Percentiles rank a stretch among this genome's conserved stretches.
These are phyloP conservation scores for Sphagnum fallax DNA, from an alignment of 228 moss, liverwort and hornwort genomes.

Conservation along the genomic window DNA sequence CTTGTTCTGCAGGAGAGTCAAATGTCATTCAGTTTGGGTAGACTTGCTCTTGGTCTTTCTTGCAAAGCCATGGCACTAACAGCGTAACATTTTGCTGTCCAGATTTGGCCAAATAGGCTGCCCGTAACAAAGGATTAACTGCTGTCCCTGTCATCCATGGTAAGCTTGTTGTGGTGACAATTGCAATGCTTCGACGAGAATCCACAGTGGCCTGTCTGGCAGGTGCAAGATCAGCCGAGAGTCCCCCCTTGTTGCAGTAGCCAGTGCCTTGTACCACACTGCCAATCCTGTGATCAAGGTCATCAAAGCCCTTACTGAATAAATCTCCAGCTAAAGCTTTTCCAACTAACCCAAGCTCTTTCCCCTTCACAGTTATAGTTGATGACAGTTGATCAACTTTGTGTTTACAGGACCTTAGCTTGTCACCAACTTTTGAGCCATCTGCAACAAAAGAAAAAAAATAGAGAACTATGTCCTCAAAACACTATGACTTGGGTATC, in stretches of 20 bases:
- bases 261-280: slow-evolving; percentile 88
- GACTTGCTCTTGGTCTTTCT: slow-evolving; percentile 81
- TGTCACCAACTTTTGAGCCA: slow-evolving; percentile 65
- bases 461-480: neutral
- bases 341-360: slow-evolving; percentile 10
- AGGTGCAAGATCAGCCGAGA: slow-evolving; percentile 37
- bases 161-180: slow-evolving; percentile 88
- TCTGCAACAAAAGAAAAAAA: slow-evolving; percentile 31
- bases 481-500: neutral
- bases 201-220: slow-evolving; percentile 23
- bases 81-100: slow-evolving; percentile 78
- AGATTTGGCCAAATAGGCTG: slow-evolving; percentile 78
- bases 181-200: slow-evolving; percentile 61
- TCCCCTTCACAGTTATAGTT: slow-evolving; percentile 19
- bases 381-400: slow-evolving; percentile 33
- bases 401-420: slow-evolving; percentile 66
- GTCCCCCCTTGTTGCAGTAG: slow-evolving; percentile 64
- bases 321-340: slow-evolving; percentile 17
- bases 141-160: slow-evolving; percentile 99
- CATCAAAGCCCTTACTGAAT: slow-evolving; percentile 10
- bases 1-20: slow-evolving; percentile 72
- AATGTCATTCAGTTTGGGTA: slow-evolving; percentile 85
- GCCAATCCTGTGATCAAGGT: slow-evolving; percentile 80
- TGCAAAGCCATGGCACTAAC: slow-evolving; percentile 87
- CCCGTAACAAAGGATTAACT: slow-evolving; percentile 89